phyloP scores from a whole-genome alignment of 225 moss, liverwort and hornwort genomes.

The Asterella californica region DNA sequence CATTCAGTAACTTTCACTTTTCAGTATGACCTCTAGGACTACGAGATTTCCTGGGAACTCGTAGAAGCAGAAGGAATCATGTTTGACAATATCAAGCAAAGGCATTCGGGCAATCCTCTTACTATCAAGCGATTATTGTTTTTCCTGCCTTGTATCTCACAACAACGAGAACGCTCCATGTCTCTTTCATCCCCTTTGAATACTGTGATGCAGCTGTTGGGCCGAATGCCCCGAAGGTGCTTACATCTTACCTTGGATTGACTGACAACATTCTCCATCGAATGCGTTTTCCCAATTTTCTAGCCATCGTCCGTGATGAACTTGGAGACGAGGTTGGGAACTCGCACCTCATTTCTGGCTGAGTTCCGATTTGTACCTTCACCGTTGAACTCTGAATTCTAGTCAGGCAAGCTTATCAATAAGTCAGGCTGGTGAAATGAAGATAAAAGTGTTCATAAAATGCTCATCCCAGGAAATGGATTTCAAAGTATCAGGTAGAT shows the following conservation, averaged over 20 bases:
- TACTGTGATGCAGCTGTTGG: constrained; percentile 51
- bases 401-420: neutral
- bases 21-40: too few relatives aligned
- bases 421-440: neutral
- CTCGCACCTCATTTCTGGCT: neutral
- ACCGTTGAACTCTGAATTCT: neutral
- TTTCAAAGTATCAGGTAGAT: neutral
- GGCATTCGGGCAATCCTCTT: too few relatives aligned
- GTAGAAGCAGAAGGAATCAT: too few relatives aligned
- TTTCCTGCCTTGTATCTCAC: neutral
- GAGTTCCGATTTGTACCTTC: neutral
- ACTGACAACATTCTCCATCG: constrained; percentile 82
- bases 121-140: too few relatives aligned
- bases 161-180: neutral
- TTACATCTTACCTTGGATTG: constrained; percentile 63
- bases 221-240: constrained; percentile 48
- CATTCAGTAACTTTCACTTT: too few relatives aligned
- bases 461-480: neutral
- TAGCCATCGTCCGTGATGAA: constrained; percentile 66
- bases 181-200: neutral
- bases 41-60: too few relatives aligned
- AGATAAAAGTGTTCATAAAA: neutral
- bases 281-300: constrained; percentile 89
- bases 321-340: constrained; percentile 65
- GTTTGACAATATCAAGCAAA: too few relatives aligned